Conservation (phyloP, 768 basidiomycete genomes). For the Phlebiopsis flavidoalba region DNA sequence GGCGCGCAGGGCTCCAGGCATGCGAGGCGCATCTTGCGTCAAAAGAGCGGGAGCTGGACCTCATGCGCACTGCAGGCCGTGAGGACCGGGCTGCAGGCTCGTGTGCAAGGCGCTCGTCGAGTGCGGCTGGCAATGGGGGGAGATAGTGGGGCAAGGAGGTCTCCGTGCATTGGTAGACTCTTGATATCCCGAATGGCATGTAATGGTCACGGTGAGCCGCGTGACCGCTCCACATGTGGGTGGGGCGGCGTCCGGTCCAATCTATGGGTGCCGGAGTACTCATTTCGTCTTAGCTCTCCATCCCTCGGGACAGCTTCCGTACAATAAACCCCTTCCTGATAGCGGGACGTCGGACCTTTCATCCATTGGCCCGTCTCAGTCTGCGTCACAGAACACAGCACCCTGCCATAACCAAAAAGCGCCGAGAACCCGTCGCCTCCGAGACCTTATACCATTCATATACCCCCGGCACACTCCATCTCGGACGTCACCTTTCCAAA, state of each 20-base stretch:
- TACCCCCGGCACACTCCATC: slow-evolving; percentile 54
- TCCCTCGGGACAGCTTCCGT: neutral
- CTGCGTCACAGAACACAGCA: slow-evolving; percentile 57
- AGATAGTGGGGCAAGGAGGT: slow-evolving; percentile 61
- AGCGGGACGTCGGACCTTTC: slow-evolving; percentile 44
- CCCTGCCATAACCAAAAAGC: too few species aligned
- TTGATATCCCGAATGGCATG: slow-evolving; percentile 9
- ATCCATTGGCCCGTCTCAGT: slow-evolving; percentile 74
- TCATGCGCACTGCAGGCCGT: slow-evolving; percentile 49
- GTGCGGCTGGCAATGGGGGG: slow-evolving; percentile 64
- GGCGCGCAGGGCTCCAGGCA: slow-evolving; percentile 73
- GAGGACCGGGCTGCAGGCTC: slow-evolving; percentile 53
- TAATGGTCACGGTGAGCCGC: slow-evolving; percentile 29
- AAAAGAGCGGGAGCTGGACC: slow-evolving; percentile 63
- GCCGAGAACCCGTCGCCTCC: slow-evolving; percentile 11
- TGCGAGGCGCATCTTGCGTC: slow-evolving; percentile 70
- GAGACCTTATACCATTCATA: slow-evolving; percentile 22
- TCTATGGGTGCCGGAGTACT: neutral
- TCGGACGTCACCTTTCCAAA: slow-evolving; percentile 30
- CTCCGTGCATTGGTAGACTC: slow-evolving; percentile 37
- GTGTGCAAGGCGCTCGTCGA: slow-evolving; percentile 64
- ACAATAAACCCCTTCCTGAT: slow-evolving; percentile 5
- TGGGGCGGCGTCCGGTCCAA: too few species aligned
- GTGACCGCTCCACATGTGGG: neutral
- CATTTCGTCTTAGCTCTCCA: neutral